Evolutionary conservation across 1,284 basidiomycete species (phyloP).

Genomic region (Mycena sp.): DNA sequence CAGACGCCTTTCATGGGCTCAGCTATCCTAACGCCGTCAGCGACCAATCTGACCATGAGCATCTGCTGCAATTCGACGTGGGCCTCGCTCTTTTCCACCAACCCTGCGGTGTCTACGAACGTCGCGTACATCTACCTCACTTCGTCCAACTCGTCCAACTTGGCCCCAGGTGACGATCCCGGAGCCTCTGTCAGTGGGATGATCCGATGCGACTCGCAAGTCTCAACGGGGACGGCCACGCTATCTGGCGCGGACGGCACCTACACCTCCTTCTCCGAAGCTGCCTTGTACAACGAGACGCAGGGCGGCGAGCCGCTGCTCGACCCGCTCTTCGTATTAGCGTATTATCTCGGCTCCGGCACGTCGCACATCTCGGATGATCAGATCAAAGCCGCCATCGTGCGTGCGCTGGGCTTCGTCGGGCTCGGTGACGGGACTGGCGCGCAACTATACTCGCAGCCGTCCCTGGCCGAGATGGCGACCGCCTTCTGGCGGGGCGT

Average conservation of each 20-base stretch:
- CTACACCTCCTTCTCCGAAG: conserved; percentile 4
- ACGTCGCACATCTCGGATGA: neutral
- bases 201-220: conserved; percentile 14
- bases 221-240: conserved; percentile 7
- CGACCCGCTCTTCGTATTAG: conserved; percentile 15
- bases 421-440: neutral
- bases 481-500: conserved; percentile 18
- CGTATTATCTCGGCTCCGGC: neutral
- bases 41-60: neutral
- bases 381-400: neutral
- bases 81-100: neutral
- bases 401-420: conserved; percentile 5
- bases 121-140: conserved; percentile 17
- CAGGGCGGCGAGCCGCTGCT: conserved; percentile 16
- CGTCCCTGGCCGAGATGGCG: conserved; percentile 12
- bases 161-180: too few species aligned
- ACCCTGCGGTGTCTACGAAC: neutral
- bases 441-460: conserved; percentile 2
- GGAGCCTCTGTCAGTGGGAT: neutral
- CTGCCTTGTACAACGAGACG: conserved; percentile 2
- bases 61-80: conserved; percentile 3
- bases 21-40: neutral
- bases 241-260: conserved; percentile 9
- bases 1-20: neutral
- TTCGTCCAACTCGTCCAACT: neutral